Conservation (phyloP, 2,329 filamentous ascomycete species). For the Allantophomopsis cytisporea region DNA sequence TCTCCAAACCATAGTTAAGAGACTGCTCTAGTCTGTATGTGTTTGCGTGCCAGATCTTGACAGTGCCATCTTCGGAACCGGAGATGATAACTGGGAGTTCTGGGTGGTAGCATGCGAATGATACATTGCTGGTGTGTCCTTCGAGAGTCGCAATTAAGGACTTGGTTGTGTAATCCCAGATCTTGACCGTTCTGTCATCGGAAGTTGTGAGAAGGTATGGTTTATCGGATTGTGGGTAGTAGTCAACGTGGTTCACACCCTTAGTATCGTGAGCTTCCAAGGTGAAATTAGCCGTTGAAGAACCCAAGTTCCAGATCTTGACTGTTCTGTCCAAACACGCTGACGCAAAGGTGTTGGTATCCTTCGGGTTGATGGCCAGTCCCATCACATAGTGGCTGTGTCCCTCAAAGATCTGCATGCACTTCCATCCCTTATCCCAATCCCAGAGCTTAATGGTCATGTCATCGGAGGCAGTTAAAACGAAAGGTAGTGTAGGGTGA, state of each 20-base stretch:
- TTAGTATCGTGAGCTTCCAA: slow-evolving; percentile 95
- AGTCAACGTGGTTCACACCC: slow-evolving; percentile 96
- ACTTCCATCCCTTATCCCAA: slow-evolving; percentile 98
- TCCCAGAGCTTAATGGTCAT: slow-evolving; percentile 99
- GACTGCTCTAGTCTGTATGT: slow-evolving; percentile 95
- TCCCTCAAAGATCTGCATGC: slow-evolving; percentile 90
- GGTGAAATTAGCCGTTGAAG: slow-evolving; percentile 88
- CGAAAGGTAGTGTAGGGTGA: slow-evolving; percentile 89
- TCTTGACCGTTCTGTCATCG: slow-evolving; percentile 91
- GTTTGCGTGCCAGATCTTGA: slow-evolving; percentile 98
- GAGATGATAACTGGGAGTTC: slow-evolving; percentile 96
- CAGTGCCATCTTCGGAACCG: slow-evolving; percentile 90
- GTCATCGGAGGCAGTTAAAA: slow-evolving; percentile 92
- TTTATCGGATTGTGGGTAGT: slow-evolving; percentile 61
- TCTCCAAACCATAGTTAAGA: slow-evolving; percentile 86
- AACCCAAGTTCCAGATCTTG: slow-evolving; percentile 95
- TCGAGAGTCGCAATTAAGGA: slow-evolving; percentile 92
- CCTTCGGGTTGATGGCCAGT: slow-evolving; percentile 92
- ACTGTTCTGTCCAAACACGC: slow-evolving; percentile 94
- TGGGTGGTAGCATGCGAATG: slow-evolving; percentile 94
- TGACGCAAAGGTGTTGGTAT: slow-evolving; percentile 84
- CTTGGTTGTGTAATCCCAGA: slow-evolving; percentile 99
- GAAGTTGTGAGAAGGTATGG: slow-evolving; percentile 91
- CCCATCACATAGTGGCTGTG: slow-evolving; percentile 97
- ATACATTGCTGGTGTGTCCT: slow-evolving; percentile 95